A percentile compares a stretch with the other conserved stretches of the same genome.
These are phyloP conservation scores for Leucosporidium scottii DNA, from an alignment of 768 basidiomycete genomes.

Conservation along the genomic window DNA sequence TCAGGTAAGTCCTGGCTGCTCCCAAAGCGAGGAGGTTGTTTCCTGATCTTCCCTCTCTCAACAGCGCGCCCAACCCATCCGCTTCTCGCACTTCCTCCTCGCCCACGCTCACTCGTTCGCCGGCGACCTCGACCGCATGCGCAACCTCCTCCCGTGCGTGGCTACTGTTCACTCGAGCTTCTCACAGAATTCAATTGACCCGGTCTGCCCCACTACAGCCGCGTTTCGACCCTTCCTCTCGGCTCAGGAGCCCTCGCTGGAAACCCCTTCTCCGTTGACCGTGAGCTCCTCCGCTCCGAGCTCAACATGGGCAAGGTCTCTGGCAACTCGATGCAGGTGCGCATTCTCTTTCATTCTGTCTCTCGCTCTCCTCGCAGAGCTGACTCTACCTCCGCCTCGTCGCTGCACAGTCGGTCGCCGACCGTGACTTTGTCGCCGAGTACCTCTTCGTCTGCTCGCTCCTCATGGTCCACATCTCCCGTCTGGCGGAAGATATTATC, in stretches of 20 bases:
- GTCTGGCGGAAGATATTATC: slow-evolving; percentile 91
- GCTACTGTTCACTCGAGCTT: too few species aligned
- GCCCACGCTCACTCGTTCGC: slow-evolving; percentile 91
- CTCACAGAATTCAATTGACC: too few species aligned
- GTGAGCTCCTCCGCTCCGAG: slow-evolving; percentile 83
- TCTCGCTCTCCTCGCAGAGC: neutral
- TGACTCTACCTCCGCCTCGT: neutral
- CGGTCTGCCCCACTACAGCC: slow-evolving; percentile 55
- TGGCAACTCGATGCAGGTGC: slow-evolving; percentile 81
- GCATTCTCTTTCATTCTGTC: neutral
- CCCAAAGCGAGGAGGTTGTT: too few species aligned
- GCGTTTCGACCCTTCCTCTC: slow-evolving; percentile 86
- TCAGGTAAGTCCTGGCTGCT: slow-evolving; percentile 54
- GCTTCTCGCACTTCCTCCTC: slow-evolving; percentile 94
- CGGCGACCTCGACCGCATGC: slow-evolving; percentile 51
- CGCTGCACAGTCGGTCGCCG: slow-evolving; percentile 62
- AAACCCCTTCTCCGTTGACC: slow-evolving; percentile 88
- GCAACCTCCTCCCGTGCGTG: slow-evolving; percentile 36
- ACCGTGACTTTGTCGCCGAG: slow-evolving; percentile 94
- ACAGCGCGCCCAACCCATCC: slow-evolving; percentile 93
- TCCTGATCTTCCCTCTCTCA: neutral
- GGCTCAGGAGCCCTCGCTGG: slow-evolving; percentile 93
- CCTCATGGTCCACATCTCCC: slow-evolving; percentile 86
- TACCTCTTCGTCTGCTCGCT: slow-evolving; percentile 94
- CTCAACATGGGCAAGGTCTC: slow-evolving; percentile 80